Evolutionary conservation across 1,139 yeast genomes (phyloP).

Genomic region (Blastobotrys capitulatus): DNA sequence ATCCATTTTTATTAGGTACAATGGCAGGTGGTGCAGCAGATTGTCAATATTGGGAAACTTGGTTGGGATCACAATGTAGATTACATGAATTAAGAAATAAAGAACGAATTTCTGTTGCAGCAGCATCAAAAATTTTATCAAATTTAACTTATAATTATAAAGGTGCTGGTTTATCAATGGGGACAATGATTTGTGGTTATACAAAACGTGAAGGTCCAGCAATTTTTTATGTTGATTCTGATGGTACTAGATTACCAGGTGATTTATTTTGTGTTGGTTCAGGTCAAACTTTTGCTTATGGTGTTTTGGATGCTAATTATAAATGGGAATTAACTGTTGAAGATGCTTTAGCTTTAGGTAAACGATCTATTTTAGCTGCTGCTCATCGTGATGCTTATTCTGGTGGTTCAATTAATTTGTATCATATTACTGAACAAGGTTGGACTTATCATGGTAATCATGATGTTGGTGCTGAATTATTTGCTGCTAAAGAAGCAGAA

Average conservation of each 20-base stretch:
- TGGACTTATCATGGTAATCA: conserved; percentile 98
- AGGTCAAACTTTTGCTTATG: conserved; percentile 99
- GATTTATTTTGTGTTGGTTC: conserved; percentile 97
- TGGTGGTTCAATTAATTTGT: conserved; percentile 93
- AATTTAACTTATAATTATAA: conserved; percentile 90
- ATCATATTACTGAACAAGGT: conserved; percentile 88
- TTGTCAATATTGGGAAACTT: conserved; percentile 99
- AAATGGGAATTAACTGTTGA: conserved; percentile 86
- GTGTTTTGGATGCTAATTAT: conserved; percentile 90
- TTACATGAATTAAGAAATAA: conserved; percentile 91
- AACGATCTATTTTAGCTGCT: conserved; percentile 94
- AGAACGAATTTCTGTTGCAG: conserved; percentile 92
- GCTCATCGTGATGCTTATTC: conserved; percentile 98
- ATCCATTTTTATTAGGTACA: conserved; percentile 91
- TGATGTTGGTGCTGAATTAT: conserved; percentile 76
- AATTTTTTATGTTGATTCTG: conserved; percentile 93
- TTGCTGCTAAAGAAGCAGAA: conserved; percentile 65
- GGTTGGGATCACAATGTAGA: conserved; percentile 97
- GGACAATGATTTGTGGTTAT: conserved; percentile 98
- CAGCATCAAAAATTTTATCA: conserved; percentile 90
- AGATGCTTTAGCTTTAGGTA: conserved; percentile 90
- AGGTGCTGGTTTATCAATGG: conserved; percentile 99
- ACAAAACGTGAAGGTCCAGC: conserved; percentile 86
- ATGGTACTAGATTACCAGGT: conserved; percentile 93
- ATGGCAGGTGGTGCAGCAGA: conserved; percentile 99